phyloP scores from a whole-genome alignment of 306 rosid species.

The Trichosanthes truncata region DNA sequence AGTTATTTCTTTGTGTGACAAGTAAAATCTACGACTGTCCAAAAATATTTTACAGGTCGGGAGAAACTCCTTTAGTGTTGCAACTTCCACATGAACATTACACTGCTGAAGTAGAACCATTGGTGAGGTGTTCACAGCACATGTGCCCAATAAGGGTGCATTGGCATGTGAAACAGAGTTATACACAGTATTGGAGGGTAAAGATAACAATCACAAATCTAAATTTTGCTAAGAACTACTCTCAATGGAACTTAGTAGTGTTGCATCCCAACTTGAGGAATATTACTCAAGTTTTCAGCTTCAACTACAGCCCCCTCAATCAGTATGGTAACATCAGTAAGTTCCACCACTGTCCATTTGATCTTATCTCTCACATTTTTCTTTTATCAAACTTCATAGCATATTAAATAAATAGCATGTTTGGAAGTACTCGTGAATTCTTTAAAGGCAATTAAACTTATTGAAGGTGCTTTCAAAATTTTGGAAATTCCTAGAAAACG shows the following conservation, averaged over 20 bases:
- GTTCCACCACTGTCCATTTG: constrained; percentile 17
- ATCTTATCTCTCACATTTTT: neutral
- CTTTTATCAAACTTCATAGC: neutral
- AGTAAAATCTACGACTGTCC: neutral
- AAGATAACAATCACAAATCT: constrained; percentile 68
- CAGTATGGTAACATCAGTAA: constrained; percentile 49
- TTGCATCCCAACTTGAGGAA: constrained; percentile 58
- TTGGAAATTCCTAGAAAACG: neutral
- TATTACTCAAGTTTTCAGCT: constrained; percentile 63
- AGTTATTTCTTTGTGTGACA: neutral
- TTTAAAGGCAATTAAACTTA: neutral
- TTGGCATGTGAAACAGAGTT: constrained; percentile 76
- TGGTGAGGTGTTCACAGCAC: constrained; percentile 54
- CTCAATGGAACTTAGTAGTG: constrained; percentile 66
- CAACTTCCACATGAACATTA: constrained; percentile 23
- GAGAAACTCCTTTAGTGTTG: constrained; percentile 26
- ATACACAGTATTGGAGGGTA: constrained; percentile 62
- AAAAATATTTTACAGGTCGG: constrained; percentile 29
- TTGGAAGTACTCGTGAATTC: neutral
- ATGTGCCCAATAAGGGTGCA: constrained; percentile 79
- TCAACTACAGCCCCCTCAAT: constrained; percentile 47
- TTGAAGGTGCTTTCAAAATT: neutral
- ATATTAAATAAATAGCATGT: neutral
- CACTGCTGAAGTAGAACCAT: constrained; percentile 3
- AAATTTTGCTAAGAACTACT: constrained; percentile 55